Conservation (phyloP, 192 early-diverging fungal genomes). For the Radiomyces spectabilis region DNA sequence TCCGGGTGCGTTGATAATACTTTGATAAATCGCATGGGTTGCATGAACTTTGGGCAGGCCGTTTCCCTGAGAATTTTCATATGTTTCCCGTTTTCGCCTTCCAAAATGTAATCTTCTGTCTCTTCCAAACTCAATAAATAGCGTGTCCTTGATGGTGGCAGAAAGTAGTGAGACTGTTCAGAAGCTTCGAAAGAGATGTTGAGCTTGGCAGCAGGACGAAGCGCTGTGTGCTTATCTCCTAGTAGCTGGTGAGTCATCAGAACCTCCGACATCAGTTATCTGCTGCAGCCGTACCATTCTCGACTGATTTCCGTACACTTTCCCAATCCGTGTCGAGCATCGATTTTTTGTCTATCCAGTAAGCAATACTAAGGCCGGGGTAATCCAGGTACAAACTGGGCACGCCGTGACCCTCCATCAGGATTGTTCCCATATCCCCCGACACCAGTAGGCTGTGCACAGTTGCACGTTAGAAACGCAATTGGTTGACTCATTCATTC, state of each 20-base stretch:
- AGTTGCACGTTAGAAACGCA: background rate
- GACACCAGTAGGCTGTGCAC: constrained; percentile 4
- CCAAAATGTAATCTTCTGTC: constrained; percentile 8
- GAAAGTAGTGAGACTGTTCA: background rate
- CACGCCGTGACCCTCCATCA: constrained; percentile 25
- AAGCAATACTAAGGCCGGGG: constrained; percentile 21
- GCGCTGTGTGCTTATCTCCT: background rate
- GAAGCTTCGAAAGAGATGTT: constrained; percentile 19
- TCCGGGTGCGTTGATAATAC: constrained; percentile 2
- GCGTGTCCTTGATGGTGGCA: constrained; percentile 7
- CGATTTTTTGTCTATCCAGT: constrained; percentile 13
- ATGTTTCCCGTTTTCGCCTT: constrained; percentile 13
- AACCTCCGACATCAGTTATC: background rate
- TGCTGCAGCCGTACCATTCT: background rate
- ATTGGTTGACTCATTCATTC: background rate
- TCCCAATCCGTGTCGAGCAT: constrained; percentile 8
- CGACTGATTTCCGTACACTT: background rate
- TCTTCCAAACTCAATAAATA: constrained; percentile 23
- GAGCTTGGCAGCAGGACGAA: constrained; percentile 3
- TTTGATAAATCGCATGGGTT: constrained; percentile 14
- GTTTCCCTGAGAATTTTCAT: constrained; percentile 13
- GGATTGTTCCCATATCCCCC: constrained; percentile 4
- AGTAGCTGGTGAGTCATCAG: background rate
- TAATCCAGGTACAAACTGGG: constrained; percentile 17
- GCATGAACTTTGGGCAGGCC: constrained; percentile 3